Conservation (phyloP, 164 flowering plant species). For the Platanus orientalis region DNA sequence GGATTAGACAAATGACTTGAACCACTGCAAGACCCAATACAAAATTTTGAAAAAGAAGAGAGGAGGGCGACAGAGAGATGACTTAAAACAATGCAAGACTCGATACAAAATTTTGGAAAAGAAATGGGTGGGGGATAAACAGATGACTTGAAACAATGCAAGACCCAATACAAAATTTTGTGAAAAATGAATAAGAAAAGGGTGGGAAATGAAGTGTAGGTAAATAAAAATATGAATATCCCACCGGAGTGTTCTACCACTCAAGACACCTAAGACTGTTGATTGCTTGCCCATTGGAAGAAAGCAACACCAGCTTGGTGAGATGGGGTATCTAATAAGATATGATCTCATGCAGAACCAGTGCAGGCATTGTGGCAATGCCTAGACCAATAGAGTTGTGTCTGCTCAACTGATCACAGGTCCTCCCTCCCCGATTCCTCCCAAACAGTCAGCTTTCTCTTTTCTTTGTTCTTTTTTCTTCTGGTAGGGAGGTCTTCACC, state of each 20-base stretch:
- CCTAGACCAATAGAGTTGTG: not conserved
- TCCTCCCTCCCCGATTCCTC: not conserved
- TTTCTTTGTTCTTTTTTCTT: not conserved
- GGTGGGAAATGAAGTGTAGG: not conserved
- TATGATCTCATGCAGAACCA: not conserved
- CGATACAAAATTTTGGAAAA: too few relatives aligned
- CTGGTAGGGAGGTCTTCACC: conserved; percentile 3
- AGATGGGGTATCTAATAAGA: not conserved
- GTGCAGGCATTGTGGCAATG: not conserved
- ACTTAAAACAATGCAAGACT: too few relatives aligned
- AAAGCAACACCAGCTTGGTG: not conserved
- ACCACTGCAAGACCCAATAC: conserved; percentile 3
- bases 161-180: too few relatives aligned
- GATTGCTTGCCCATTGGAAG: conserved; percentile 5
- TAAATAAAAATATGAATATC: not conserved
- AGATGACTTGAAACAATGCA: too few relatives aligned
- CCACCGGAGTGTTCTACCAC: not conserved
- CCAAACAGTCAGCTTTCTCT: not conserved
- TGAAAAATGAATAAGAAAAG: not conserved
- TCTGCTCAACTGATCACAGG: conserved; percentile 3
- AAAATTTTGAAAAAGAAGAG: conserved; percentile 5
- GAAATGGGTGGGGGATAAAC: not conserved
- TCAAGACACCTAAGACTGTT: conserved; percentile 4
- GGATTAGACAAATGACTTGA: not conserved
- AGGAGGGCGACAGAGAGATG: not conserved